Base-by-base conservation (phyloP, 2,329 filamentous ascomycete species). In the Ceratocystiopsis sp. region DNA sequence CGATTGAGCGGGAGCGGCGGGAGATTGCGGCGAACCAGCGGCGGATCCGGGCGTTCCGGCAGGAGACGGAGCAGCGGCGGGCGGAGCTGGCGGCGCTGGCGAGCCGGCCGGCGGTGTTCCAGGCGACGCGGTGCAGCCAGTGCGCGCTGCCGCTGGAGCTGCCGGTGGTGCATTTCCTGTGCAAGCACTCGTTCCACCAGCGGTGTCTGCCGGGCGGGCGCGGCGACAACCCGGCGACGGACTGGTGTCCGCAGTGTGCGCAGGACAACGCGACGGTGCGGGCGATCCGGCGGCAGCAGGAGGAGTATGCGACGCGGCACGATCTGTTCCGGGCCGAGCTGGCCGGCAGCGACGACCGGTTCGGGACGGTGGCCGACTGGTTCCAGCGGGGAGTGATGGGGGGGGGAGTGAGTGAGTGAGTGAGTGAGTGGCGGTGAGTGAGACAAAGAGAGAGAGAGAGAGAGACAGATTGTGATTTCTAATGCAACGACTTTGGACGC, bases 151-250 rank as follows among this genome's bases (percentile, higher is more conserved):
- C 75, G 21, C 69, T 96, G 16, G 87, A 95, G 50, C 67, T 96
- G 13, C 91, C 91, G 0, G 84, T 80, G 0, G 87, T 98, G 40
- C 91, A 98, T 57, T 98, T 98, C 59, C 62, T 98, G 49, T 98
- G 91, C 66, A 94, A 93, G 59, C 91, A 98, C 59, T 87, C 80
- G 47, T 98, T 95, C 67, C 91, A 98, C 57, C 84, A 93, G 62
- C 72, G 84, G 38, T 98, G 89, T 59, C 64, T 98, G 55, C 46
- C 45, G 12, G 40, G 42, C 15, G 42, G 37, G 5, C 50, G 49
- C 9, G 47, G 48, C 0, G 62, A 63, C 29, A 47, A 35, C 66
- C 67, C 12, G 77, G 79, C 42, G 71, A 33, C 43, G 5, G 48
- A 78, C 0, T 86, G 95, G 59, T 98, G 91, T 57, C 86, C 89